These are phyloP conservation scores for Exserohilum turcica DNA, from an alignment of 2,329 filamentous ascomycete species.

Conservation along the genomic window DNA sequence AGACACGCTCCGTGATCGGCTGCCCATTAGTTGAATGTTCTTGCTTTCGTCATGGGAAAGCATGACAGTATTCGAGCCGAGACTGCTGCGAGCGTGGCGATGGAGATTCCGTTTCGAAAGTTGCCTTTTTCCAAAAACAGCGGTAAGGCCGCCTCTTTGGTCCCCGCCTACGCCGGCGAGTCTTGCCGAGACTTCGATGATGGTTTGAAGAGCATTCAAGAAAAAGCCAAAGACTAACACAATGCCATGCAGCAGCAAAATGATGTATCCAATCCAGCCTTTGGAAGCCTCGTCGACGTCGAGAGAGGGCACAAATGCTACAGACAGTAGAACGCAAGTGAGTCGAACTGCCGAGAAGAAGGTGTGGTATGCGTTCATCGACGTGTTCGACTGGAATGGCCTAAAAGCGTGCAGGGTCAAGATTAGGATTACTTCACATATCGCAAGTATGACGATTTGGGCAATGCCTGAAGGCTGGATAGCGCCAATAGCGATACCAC, in stretches of 20 bases:
- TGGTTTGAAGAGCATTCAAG: constrained; percentile 85
- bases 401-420: constrained; percentile 87
- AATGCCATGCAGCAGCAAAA: constrained; percentile 81
- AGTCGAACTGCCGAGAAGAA: constrained; percentile 81
- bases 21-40: constrained; percentile 62
- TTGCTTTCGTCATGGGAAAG: constrained; percentile 70
- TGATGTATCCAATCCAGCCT: constrained; percentile 94
- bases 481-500: constrained; percentile 88
- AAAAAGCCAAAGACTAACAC: constrained; percentile 92
- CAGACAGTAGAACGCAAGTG: constrained; percentile 60
- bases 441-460: constrained; percentile 87
- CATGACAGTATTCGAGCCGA: constrained; percentile 82
- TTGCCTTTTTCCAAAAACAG: constrained; percentile 87
- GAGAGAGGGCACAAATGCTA: constrained; percentile 80
- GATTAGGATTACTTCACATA: constrained; percentile 90
- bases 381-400: constrained; percentile 87
- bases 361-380: constrained; percentile 95
- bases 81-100: constrained; percentile 74
- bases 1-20: constrained; percentile 63
- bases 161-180: constrained; percentile 82
- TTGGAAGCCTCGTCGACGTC: constrained; percentile 78
- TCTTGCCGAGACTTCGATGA: constrained; percentile 85
- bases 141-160: constrained; percentile 78
- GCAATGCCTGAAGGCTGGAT: constrained; percentile 92
- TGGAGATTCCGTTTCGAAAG: constrained; percentile 73